phyloP scores from a whole-genome alignment of 2,329 filamentous ascomycete species.

The Diaporthe batatas region DNA sequence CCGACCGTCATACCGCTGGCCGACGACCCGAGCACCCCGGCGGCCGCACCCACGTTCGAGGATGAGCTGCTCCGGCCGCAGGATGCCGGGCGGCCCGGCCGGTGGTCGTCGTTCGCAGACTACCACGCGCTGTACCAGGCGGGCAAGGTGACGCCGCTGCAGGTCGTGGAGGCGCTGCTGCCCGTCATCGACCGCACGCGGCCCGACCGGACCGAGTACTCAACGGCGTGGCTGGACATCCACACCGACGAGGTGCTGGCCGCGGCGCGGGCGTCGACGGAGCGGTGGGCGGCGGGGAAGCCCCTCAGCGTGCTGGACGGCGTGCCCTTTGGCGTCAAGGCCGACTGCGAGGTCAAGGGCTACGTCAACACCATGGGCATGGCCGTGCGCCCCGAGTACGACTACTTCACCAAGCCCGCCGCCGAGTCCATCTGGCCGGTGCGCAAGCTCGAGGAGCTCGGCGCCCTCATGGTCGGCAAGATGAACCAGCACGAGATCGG shows the following conservation, averaged over 20 bases:
- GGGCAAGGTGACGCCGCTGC: slow-evolving; percentile 77
- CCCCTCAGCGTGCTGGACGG: slow-evolving; percentile 81
- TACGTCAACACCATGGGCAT: slow-evolving; percentile 78
- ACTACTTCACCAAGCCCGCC: slow-evolving; percentile 62
- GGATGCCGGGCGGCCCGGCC: slow-evolving; percentile 57
- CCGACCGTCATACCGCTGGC: slow-evolving; percentile 69
- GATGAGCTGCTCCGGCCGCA: slow-evolving; percentile 57
- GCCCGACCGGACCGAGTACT: slow-evolving; percentile 69
- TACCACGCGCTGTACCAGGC: slow-evolving; percentile 82
- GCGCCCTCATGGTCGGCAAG: slow-evolving; percentile 82
- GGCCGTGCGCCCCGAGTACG: slow-evolving; percentile 66
- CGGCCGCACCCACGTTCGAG: slow-evolving; percentile 55
- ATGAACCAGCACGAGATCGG: slow-evolving; percentile 86
- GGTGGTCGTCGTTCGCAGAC: slow-evolving; percentile 79
- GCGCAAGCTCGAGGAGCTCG: slow-evolving; percentile 77
- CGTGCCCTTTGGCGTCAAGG: slow-evolving; percentile 86
- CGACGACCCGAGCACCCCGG: slow-evolving; percentile 49
- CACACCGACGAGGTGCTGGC: slow-evolving; percentile 72
- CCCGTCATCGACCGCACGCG: slow-evolving; percentile 75
- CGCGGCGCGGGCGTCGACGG: slow-evolving; percentile 80
- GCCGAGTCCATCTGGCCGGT: slow-evolving; percentile 78
- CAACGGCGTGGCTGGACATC: slow-evolving; percentile 79
- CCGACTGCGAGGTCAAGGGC: slow-evolving; percentile 79
- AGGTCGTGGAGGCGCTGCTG: slow-evolving; percentile 79
- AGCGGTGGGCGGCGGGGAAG: slow-evolving; percentile 76